Evolutionary conservation across 306 rosid genomes (phyloP).

Genomic region (Acmispon strigosus): DNA sequence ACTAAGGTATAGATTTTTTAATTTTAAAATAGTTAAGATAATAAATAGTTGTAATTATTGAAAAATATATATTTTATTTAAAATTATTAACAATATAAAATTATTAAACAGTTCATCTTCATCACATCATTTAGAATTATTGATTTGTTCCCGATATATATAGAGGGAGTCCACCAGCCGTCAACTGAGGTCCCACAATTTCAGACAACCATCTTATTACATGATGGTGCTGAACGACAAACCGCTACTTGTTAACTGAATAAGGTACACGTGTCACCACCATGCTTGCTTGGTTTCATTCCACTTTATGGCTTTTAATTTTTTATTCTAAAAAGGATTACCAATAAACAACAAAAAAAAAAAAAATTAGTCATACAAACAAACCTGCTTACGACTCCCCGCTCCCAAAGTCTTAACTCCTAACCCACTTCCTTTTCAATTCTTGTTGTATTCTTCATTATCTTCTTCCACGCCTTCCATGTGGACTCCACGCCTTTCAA

Average conservation of each 20-base stretch:
- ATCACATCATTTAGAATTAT: too few relatives aligned
- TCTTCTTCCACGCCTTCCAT: constrained; percentile 12
- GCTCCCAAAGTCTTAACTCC: constrained; percentile 13
- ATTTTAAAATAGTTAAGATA: too few relatives aligned
- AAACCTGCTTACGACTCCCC: constrained; percentile 25
- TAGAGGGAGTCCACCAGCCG: not conserved
- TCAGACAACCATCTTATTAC: constrained; percentile 14
- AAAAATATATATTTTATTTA: too few relatives aligned
- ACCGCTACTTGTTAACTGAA: constrained; percentile 38
- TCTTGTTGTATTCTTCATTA: not conserved
- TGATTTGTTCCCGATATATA: not conserved
- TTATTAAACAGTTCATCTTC: too few relatives aligned
- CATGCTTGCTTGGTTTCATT: not conserved
- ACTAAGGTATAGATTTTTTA: too few relatives aligned
- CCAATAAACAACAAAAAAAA: not conserved
- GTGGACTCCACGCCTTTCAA: constrained; percentile 20
- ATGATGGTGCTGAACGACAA: constrained; percentile 37
- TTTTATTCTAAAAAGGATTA: not conserved
- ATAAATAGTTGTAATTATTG: too few relatives aligned
- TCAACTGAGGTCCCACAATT: constrained; percentile 27
- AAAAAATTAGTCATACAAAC: not conserved
- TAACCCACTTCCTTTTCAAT: constrained; percentile 19
- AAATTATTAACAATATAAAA: too few relatives aligned
- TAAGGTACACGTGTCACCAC: not conserved
- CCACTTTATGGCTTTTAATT: not conserved